Evolutionary conservation across 2,329 filamentous ascomycete species (phyloP).

Genomic region (Aquanectria penicillioides): DNA sequence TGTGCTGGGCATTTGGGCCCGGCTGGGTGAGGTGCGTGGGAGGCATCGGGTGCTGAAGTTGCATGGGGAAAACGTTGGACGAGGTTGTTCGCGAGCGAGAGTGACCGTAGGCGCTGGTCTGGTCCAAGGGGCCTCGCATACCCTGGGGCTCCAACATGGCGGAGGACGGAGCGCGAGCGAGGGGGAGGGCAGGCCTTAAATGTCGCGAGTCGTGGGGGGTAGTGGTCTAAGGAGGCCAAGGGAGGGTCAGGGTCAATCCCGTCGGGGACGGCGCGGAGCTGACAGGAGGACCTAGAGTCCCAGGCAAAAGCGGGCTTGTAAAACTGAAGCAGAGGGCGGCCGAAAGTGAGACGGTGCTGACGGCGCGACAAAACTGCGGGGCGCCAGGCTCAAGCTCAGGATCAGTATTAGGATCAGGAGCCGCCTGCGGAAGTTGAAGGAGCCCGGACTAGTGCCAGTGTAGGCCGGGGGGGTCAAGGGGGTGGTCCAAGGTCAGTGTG

Average conservation of each 20-base stretch:
- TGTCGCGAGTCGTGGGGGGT: constrained; percentile 35
- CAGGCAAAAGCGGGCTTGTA: constrained; percentile 22
- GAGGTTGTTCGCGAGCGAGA: constrained; percentile 67
- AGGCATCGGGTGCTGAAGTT: constrained; percentile 41
- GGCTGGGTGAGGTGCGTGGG: constrained; percentile 47
- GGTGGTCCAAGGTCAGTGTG: too few species aligned
- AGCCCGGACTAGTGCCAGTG: not conserved
- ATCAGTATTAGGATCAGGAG: constrained; percentile 5
- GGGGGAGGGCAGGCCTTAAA: constrained; percentile 36
- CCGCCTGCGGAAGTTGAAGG: constrained; percentile 9
- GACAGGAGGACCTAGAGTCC: constrained; percentile 22
- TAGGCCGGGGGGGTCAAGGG: constrained; percentile 16
- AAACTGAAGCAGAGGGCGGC: constrained; percentile 38
- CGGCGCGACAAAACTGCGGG: constrained; percentile 14
- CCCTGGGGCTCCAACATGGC: constrained; percentile 47
- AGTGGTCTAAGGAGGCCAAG: constrained; percentile 35
- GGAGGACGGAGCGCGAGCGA: constrained; percentile 20
- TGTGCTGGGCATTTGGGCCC: constrained; percentile 49
- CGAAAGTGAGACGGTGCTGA: constrained; percentile 39
- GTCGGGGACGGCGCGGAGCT: constrained; percentile 34
- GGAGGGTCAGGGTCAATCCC: constrained; percentile 29
- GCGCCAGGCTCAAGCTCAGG: constrained; percentile 11
- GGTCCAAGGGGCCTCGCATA: constrained; percentile 47
- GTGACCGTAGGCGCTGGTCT: constrained; percentile 58
- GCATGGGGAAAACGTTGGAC: constrained; percentile 61